phyloP scores from a whole-genome alignment of 768 basidiomycete genomes.

The Termitomyces bulborhizus region DNA sequence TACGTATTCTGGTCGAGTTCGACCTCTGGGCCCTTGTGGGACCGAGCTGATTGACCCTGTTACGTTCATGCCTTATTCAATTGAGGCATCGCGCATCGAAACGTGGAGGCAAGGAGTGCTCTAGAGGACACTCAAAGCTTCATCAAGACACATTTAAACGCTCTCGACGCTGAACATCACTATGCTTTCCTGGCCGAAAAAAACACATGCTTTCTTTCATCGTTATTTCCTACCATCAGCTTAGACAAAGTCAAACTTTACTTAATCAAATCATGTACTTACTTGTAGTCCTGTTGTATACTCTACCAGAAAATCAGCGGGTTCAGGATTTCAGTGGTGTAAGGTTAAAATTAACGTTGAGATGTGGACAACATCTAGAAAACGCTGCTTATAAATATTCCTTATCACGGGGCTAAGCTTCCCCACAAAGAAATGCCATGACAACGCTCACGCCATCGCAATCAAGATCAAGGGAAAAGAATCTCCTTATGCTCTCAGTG shows the following conservation, averaged over 20 bases:
- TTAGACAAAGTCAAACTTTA: neutral
- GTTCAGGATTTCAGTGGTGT: no score
- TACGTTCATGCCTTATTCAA: neutral
- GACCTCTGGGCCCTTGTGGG: neutral
- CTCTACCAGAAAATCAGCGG: no score
- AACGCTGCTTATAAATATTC: no score
- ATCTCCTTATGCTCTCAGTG: neutral
- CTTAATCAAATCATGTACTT: neutral
- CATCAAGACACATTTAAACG: neutral
- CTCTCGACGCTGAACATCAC: no score
- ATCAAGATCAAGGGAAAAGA: slow-evolving; percentile 3
- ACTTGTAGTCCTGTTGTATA: neutral
- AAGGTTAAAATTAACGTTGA: no score
- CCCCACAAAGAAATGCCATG: slow-evolving; percentile 3
- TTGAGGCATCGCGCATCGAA: neutral
- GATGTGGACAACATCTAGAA: no score
- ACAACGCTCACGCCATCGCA: slow-evolving; percentile 3
- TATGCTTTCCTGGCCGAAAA: neutral
- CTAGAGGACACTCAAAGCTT: neutral
- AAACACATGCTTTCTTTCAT: neutral
- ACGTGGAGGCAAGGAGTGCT: neutral
- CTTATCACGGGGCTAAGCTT: neutral
- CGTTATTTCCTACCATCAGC: neutral
- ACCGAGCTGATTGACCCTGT: neutral
- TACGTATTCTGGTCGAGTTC: neutral